Base-by-base conservation (phyloP, 768 basidiomycete genomes). In the Xerocomellus amylosporus region DNA sequence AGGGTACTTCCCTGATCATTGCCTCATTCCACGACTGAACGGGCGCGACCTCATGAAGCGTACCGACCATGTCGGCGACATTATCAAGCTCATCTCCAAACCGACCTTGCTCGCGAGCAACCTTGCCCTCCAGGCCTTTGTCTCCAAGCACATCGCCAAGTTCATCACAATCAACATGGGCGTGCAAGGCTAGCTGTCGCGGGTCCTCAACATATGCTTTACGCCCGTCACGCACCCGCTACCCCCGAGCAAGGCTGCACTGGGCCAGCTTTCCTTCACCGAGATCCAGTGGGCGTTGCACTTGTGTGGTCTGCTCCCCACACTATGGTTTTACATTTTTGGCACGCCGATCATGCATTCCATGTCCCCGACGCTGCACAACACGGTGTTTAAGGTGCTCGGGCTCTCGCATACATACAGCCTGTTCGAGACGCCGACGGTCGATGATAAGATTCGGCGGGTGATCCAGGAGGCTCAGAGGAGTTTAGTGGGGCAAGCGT, bases 141-240 rank as follows among this genome's bases (percentile, higher is more conserved):
- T 84, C 39, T 65, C 77, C 15, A 75, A 77, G 28, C 74, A 78
- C 2, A 70, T 74, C 14, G 71, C 82, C 13, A 96, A 92, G 65
- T 77, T 98, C 64, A 85, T 99, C 53, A 93, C 94, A 5, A 88
- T 98, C 75, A 98, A 98, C 73, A 95, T 96, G 86, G 93, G 93
- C 17, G 65, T 77, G 17, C 81, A 84, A 45, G 97, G 97, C 13
- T 95, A 98, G 70, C 79, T 98, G 65, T 94, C 94, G 5, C 82
- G 97, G 28, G 80, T 98, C 49, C 77, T 97, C 55, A 96, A 96
- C 71, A 71, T 77, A 7, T 88, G 87, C 9, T 83, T 99, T 63
- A 94, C 87, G 36, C 96, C 96, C 14, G 84, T 98, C 41, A 91
- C 94, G 0, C 97, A 98, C 69, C 86, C 91, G 0, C 75, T 87